Base-by-base conservation (phyloP, 768 basidiomycete species). In the Tylopilus sp. region DNA sequence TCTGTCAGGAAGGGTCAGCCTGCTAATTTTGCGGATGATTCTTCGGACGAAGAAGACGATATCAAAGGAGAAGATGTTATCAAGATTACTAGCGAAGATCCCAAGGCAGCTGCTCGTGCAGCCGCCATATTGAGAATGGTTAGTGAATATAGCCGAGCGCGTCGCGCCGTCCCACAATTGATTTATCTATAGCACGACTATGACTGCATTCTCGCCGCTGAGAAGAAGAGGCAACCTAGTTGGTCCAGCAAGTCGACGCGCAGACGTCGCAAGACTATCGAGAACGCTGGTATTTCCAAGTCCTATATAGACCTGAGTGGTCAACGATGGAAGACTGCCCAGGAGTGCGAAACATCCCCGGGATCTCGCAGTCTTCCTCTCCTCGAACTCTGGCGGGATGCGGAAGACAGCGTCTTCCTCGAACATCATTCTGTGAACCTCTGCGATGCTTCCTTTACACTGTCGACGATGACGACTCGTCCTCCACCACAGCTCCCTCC, bases 121-220 rank as follows among this genome's bases (percentile, higher is more conserved):
- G 93, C 91, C 30, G 94, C 94, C 0, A 94, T 97, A 53, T 75
- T 97, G 60, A 92, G 89, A 70, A 80, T 90, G 77, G 92, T 91
- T 45, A n/a, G 82, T 68, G 13, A 41, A 48, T 6, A 13, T 19
- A 4, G 48, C 36, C 33, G 28, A 25, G 19, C 16, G 13, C 28
- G 12, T 13, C 11, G 14, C 6, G 17, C 16, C 5, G 3, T 10
- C 43, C 38, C 44, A 50, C 44, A 16, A 19, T 12, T n/a, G 6
- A 13, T 38, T 51, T 22, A 14, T 24, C 17, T 52, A n/a, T 53
- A 92, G 87, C 86, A 95, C 61, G 86, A 94, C 69, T 89, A 91
- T 59, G 92, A 95, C 60, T 88, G 90, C 63, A 82, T 87, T 72
- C 54, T 72, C 64, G 63, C 71, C 50, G 57, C 72, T 58, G 42